Conservation (phyloP, 2,329 filamentous ascomycete genomes). For the Chlorencoelia australis region DNA sequence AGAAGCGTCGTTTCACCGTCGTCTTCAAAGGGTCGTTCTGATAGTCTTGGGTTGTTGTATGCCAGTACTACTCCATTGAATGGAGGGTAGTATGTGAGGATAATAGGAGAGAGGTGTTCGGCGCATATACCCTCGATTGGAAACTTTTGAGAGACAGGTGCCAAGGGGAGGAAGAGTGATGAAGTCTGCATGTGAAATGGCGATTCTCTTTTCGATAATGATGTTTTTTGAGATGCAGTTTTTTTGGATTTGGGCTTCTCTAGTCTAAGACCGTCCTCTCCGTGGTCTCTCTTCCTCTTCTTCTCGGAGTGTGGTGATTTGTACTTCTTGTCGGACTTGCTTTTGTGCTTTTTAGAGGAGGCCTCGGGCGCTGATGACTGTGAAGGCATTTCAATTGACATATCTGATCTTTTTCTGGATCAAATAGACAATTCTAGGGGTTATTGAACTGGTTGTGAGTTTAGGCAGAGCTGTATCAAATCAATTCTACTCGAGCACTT, state of each 20-base stretch:
- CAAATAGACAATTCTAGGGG: too few relatives aligned
- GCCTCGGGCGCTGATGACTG: slow-evolving; percentile 8
- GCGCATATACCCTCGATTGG: slow-evolving; percentile 62
- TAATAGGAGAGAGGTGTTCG: slow-evolving; percentile 64
- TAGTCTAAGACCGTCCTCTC: slow-evolving; percentile 34
- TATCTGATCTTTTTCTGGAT: slow-evolving; percentile 9
- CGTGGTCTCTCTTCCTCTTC: slow-evolving; percentile 30
- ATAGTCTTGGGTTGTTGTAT: slow-evolving; percentile 60
- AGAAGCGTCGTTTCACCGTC: slow-evolving; percentile 39
- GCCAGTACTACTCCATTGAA: slow-evolving; percentile 65
- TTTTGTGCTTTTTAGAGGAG: slow-evolving; percentile 20
- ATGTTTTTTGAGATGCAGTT: slow-evolving; percentile 18
- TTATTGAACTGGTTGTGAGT: too few relatives aligned
- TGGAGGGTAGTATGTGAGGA: slow-evolving; percentile 66
- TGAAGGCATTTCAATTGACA: slow-evolving; percentile 21
- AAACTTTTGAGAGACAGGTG: slow-evolving; percentile 57
- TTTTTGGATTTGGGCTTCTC: slow-evolving; percentile 35
- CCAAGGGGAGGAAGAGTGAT: slow-evolving; percentile 70
- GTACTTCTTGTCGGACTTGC: slow-evolving; percentile 26
- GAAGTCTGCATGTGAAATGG: slow-evolving; percentile 73
- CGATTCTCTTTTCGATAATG: slow-evolving; percentile 33
- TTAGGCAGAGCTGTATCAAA: too few relatives aligned
- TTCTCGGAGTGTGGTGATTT: slow-evolving; percentile 33
- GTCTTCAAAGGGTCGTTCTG: slow-evolving; percentile 43
- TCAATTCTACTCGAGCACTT: too few relatives aligned